Evolutionary conservation across 2,329 filamentous ascomycete species (phyloP).

Genomic region (Exophiala phaeomuriformis): DNA sequence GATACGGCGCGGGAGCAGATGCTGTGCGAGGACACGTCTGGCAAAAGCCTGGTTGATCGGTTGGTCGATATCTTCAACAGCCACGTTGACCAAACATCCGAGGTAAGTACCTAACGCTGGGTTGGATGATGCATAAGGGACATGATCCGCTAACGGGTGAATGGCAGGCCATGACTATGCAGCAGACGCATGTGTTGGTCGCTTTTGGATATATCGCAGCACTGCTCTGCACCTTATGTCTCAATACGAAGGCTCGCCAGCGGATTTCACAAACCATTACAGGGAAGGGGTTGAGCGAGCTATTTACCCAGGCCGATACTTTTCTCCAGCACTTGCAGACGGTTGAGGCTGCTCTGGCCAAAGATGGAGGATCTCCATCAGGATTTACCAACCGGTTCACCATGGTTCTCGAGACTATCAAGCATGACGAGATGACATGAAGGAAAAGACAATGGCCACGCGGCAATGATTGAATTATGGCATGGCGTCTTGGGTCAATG

Average conservation of each 20-base stretch:
- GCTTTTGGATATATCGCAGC: conserved; percentile 81
- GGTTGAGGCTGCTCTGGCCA: conserved; percentile 42
- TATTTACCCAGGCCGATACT: conserved; percentile 54
- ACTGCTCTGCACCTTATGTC: conserved; percentile 71
- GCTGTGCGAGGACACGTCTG: conserved; percentile 35
- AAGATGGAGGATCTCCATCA: conserved; percentile 9
- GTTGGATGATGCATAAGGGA: not conserved
- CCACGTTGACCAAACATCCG: conserved; percentile 56
- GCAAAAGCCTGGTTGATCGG: conserved; percentile 46
- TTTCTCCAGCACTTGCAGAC: conserved; percentile 55
- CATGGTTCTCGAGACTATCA: conserved; percentile 11
- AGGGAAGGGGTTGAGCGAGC: conserved; percentile 41
- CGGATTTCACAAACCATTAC: conserved; percentile 41
- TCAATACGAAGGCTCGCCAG: conserved; percentile 44
- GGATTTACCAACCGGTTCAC: conserved; percentile 17
- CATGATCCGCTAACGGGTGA: conserved; percentile 14
- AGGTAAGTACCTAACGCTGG: conserved; percentile 49
- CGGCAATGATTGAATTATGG: too few relatives aligned
- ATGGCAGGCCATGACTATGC: conserved; percentile 45
- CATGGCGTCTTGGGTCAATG: conserved; percentile 3
- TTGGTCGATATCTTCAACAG: conserved; percentile 62
- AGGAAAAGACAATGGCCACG: not conserved
- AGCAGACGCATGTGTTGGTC: conserved; percentile 72
- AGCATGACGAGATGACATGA: not conserved
- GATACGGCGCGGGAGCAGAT: conserved; percentile 50